Conservation (phyloP, 2,329 filamentous ascomycete genomes). For the Teratosphaeria epicoccoides region DNA sequence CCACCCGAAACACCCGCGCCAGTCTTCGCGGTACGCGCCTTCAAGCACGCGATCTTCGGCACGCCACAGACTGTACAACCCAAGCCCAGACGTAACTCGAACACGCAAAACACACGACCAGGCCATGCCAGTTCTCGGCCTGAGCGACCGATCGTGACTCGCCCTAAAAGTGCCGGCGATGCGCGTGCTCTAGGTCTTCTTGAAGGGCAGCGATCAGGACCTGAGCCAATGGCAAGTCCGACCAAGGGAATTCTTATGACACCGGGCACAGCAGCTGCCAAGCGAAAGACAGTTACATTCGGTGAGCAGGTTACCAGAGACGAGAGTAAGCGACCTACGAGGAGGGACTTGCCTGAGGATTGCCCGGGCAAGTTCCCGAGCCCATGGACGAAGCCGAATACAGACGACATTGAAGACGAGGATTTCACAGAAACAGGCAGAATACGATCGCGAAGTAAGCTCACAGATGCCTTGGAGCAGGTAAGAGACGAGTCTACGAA, state of each 20-base stretch:
- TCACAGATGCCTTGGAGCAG: constrained; percentile 36
- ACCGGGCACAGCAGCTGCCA: constrained; percentile 46
- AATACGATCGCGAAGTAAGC: constrained; percentile 27
- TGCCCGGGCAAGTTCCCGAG: constrained; percentile 40
- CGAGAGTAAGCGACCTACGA: constrained; percentile 39
- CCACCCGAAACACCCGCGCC: constrained; percentile 55
- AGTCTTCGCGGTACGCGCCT: constrained; percentile 56
- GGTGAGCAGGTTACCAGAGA: constrained; percentile 47
- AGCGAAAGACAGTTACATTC: constrained; percentile 52
- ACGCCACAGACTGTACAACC: constrained; percentile 44
- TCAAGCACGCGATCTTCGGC: constrained; percentile 55
- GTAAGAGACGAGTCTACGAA: constrained; percentile 31
- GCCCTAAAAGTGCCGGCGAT: constrained; percentile 22
- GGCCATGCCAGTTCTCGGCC: constrained; percentile 5
- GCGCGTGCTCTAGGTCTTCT: constrained; percentile 9
- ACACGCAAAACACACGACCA: constrained; percentile 17
- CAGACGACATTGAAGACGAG: constrained; percentile 17
- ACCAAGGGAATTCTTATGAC: constrained; percentile 52
- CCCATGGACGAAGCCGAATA: constrained; percentile 32
- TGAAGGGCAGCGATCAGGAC: constrained; percentile 10
- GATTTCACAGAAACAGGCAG: constrained; percentile 19
- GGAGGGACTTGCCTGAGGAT: constrained; percentile 38
- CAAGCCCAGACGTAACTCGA: constrained; percentile 22
- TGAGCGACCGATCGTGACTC: constrained; percentile 17
- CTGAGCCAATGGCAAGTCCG: constrained; percentile 39